Conservation (phyloP, 2,329 filamentous ascomycete genomes). For the Dothistroma septosporum region DNA sequence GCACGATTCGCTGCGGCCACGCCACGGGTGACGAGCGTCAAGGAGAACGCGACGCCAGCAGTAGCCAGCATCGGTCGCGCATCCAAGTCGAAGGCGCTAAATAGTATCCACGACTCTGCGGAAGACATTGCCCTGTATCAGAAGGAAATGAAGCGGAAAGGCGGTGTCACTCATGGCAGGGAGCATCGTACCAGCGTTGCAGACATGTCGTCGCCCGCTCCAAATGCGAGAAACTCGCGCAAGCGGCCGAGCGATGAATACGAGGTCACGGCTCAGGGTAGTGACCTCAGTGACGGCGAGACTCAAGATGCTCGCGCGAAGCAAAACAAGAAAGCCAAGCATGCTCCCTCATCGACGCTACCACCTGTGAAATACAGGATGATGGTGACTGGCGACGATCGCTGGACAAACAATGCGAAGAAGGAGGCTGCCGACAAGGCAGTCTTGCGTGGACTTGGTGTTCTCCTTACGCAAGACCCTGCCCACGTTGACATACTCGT, state of each 20-base stretch:
- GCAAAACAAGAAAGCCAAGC: constrained; percentile 51
- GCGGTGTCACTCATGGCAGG: constrained; percentile 60
- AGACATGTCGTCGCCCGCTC: constrained; percentile 34
- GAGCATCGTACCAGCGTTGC: constrained; percentile 44
- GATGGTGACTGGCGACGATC: constrained; percentile 76
- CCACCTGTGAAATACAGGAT: constrained; percentile 69
- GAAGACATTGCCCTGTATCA: constrained; percentile 82
- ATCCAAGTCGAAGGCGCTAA: constrained; percentile 80
- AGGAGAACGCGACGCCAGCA: constrained; percentile 80
- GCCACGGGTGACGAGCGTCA: constrained; percentile 46
- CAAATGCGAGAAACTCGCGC: constrained; percentile 24
- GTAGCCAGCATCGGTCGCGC: constrained; percentile 69
- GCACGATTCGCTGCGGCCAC: constrained; percentile 20
- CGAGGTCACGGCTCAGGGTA: constrained; percentile 40
- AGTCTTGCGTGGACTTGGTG: constrained; percentile 76
- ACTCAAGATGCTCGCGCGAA: constrained; percentile 41
- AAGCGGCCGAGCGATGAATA: constrained; percentile 39
- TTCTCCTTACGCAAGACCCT: constrained; percentile 75
- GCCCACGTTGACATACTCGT: constrained; percentile 78
- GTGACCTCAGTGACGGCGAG: constrained; percentile 45
- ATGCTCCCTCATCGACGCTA: constrained; percentile 41
- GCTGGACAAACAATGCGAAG: constrained; percentile 69
- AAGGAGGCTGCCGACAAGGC: constrained; percentile 80
- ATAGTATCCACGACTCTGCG: constrained; percentile 47
- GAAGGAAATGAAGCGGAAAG: constrained; percentile 82